These are phyloP conservation scores for Mytilinidion resinicola DNA, from an alignment of 495 filamentous ascomycete species.

Conservation along the genomic window DNA sequence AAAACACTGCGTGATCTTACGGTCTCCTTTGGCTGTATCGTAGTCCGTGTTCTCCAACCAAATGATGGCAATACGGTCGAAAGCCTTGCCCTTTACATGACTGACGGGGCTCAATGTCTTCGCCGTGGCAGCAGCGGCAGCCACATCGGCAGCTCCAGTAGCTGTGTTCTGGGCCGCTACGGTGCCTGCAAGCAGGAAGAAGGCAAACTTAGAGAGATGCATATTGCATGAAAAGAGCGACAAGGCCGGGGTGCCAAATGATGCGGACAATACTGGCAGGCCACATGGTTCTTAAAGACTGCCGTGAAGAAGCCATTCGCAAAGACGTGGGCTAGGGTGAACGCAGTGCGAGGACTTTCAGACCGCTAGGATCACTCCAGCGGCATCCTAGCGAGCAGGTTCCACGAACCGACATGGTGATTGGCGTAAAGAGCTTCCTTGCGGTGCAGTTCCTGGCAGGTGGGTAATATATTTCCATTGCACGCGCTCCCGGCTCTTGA, in stretches of 20 bases:
- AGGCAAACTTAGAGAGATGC: not conserved
- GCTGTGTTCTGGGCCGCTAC: constrained; percentile 16
- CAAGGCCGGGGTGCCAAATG: not conserved
- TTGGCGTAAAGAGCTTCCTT: not conserved
- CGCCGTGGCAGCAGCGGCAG: constrained; percentile 24
- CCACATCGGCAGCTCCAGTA: constrained; percentile 13
- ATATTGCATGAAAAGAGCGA: not conserved
- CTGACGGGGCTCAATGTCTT: constrained; percentile 2
- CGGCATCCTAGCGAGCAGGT: not conserved
- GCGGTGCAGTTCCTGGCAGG: no score
- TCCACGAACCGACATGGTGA: not conserved
- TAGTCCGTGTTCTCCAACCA: constrained; percentile 38
- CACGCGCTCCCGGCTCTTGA: no score
- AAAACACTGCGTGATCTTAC: not conserved
- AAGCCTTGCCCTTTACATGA: constrained; percentile 36
- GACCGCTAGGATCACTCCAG: not conserved
- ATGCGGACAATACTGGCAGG: no score
- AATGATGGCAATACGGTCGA: constrained; percentile 32
- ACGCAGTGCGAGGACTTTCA: no score
- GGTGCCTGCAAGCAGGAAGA: not conserved
- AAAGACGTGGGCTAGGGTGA: no score
- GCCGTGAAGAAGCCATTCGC: no score
- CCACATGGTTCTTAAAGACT: no score
- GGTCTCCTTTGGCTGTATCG: constrained; percentile 30
- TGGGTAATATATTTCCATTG: no score